Percentiles rank a stretch among this genome's conserved stretches.
Evolutionary conservation across 2,329 filamentous ascomycete species (phyloP).

Genomic region (Alternaria metachromatica): DNA sequence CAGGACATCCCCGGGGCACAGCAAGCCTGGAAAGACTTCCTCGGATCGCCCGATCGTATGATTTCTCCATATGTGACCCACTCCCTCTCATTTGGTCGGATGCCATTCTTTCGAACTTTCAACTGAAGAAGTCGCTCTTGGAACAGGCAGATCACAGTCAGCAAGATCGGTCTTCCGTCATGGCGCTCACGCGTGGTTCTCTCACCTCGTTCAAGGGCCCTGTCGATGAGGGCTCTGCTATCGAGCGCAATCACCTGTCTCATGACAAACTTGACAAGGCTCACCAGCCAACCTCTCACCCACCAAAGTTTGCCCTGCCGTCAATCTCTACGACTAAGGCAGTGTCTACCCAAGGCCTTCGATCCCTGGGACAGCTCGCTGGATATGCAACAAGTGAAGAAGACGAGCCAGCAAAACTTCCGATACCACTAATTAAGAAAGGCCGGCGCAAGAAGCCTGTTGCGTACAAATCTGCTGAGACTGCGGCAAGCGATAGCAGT

Average conservation of each 20-base stretch:
- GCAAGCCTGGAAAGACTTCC: not conserved
- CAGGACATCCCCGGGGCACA: not conserved
- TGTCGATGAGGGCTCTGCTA: not conserved
- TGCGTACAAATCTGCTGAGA: not conserved
- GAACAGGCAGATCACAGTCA: not conserved
- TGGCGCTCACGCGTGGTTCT: not conserved
- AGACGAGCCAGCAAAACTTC: not conserved
- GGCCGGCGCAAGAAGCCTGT: not conserved
- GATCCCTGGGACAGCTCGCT: not conserved
- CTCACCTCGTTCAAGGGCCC: not conserved
- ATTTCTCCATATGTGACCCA: not conserved
- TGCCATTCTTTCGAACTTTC: not conserved
- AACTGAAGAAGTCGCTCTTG: not conserved
- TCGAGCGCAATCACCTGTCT: not conserved
- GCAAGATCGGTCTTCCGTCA: not conserved
- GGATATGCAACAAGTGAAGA: conserved; percentile 1
- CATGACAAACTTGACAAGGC: not conserved
- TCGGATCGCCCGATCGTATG: not conserved
- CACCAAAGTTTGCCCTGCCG: not conserved
- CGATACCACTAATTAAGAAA: not conserved
- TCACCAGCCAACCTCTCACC: not conserved
- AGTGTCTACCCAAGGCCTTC: not conserved
- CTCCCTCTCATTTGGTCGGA: not conserved
- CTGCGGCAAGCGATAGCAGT: not conserved
- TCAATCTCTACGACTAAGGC: not conserved